Conservation (phyloP, 2,329 filamentous ascomycete species). For the Xylariaceae sp. region DNA sequence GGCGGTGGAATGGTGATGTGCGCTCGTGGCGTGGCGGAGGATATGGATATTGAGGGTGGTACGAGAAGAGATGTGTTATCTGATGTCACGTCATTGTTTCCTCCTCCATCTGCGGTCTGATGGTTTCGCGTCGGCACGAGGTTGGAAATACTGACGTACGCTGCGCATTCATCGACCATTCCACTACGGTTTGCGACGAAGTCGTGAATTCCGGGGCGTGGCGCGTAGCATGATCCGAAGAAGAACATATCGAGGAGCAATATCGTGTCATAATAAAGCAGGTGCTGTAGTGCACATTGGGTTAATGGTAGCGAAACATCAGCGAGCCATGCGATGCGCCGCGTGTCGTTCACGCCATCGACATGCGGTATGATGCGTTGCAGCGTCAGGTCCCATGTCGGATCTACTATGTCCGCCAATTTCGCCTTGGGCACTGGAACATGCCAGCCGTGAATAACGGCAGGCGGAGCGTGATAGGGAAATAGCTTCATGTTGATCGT, state of each 20-base stretch:
- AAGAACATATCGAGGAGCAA: conserved; percentile 92
- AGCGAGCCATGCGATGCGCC: conserved; percentile 78
- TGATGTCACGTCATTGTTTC: not conserved
- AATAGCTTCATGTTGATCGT: conserved; percentile 97
- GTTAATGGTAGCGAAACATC: conserved; percentile 85
- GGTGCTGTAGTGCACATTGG: conserved; percentile 79
- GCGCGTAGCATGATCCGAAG: conserved; percentile 86
- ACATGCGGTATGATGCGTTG: conserved; percentile 79
- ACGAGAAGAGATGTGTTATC: not conserved
- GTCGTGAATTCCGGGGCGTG: conserved; percentile 69
- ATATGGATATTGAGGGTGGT: not conserved
- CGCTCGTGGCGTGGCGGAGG: not conserved
- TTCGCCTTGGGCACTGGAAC: conserved; percentile 76
- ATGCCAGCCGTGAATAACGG: conserved; percentile 79
- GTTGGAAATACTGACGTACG: conserved; percentile 63
- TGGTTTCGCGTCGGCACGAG: not conserved
- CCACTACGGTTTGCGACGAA: conserved; percentile 72
- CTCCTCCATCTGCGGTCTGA: not conserved
- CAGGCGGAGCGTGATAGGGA: conserved; percentile 72
- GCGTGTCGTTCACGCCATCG: conserved; percentile 86
- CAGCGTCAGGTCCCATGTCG: conserved; percentile 72
- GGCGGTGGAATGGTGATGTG: not conserved
- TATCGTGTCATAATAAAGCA: conserved; percentile 89
- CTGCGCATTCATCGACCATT: conserved; percentile 81
- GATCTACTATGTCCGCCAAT: conserved; percentile 59